A percentile compares a stretch with the other conserved stretches of the same genome.
phyloP scores from a whole-genome alignment of 1,139 yeast genomes.

The Eremothecium cymbalariae region DNA sequence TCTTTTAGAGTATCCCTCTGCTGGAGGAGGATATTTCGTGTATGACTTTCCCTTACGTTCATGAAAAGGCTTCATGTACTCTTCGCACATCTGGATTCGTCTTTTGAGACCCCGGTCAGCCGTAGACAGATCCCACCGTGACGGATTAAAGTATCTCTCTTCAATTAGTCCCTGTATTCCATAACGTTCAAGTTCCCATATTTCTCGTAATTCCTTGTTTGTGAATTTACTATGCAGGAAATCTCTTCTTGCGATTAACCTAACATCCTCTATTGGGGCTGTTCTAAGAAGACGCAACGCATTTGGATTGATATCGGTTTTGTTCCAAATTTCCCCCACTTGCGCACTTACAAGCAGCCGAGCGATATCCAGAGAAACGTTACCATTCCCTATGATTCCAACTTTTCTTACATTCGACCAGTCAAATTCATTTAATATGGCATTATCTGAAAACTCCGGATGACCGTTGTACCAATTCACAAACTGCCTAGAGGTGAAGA shows the following conservation, averaged over 20 bases:
- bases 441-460: constrained; percentile 40
- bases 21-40: constrained; percentile 24
- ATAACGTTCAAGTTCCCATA: constrained; percentile 52
- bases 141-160: constrained; percentile 38
- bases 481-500: constrained; percentile 76
- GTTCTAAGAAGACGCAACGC: constrained; percentile 49
- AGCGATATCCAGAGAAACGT: constrained; percentile 92
- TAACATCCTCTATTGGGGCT: constrained; percentile 53
- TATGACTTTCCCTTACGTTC: constrained; percentile 23
- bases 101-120: constrained; percentile 65
- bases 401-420: constrained; percentile 56
- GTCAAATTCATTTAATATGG: constrained; percentile 32
- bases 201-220: constrained; percentile 83
- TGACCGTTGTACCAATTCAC: constrained; percentile 97
- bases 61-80: constrained; percentile 37
- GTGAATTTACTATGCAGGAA: constrained; percentile 79
- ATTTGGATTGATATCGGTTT: constrained; percentile 63
- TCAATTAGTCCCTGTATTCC: constrained; percentile 52
- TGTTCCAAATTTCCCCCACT: constrained; percentile 43
- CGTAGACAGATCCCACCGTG: constrained; percentile 35
- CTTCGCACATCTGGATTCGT: constrained; percentile 53
- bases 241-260: constrained; percentile 81
- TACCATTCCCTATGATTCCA: constrained; percentile 90
- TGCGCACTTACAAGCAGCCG: constrained; percentile 61
- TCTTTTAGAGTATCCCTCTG: constrained; percentile 30